Conservation (phyloP, 2,329 filamentous ascomycete species). For the Fusarium redolens region DNA sequence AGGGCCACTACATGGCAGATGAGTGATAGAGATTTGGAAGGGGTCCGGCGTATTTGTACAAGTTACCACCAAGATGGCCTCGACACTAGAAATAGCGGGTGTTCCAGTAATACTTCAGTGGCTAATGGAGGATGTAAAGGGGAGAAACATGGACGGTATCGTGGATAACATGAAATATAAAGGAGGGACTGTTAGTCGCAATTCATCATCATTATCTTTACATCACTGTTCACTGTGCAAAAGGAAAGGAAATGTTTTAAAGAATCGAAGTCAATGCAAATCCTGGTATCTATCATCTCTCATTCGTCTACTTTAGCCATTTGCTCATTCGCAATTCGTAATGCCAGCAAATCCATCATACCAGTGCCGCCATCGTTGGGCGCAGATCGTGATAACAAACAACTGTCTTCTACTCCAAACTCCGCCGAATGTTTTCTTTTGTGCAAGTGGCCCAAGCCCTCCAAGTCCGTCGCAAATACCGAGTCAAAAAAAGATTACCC, state of each 20-base stretch:
- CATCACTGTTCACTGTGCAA: neutral
- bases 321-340: neutral
- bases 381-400: slow-evolving; percentile 20
- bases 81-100: slow-evolving; percentile 14
- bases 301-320: slow-evolving; percentile 26
- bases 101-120: slow-evolving; percentile 15
- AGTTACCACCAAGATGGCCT: slow-evolving; percentile 15
- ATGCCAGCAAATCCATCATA: neutral
- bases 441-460: neutral
- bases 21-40: slow-evolving; percentile 2
- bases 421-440: neutral
- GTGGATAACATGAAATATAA: slow-evolving; percentile 7
- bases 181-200: neutral
- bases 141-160: neutral
- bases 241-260: neutral
- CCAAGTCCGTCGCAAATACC: neutral
- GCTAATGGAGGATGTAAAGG: neutral
- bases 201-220: neutral
- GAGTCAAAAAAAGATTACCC: neutral
- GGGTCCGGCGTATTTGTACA: slow-evolving; percentile 17
- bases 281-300: slow-evolving; percentile 27
- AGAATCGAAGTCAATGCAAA: neutral
- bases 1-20: neutral
- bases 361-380: neutral
- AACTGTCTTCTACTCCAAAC: slow-evolving; percentile 23